Percentiles rank a stretch among this genome's conserved stretches.
Evolutionary conservation across 2,329 filamentous ascomycete genomes (phyloP).

Genomic region (Epichloe aotearoae): DNA sequence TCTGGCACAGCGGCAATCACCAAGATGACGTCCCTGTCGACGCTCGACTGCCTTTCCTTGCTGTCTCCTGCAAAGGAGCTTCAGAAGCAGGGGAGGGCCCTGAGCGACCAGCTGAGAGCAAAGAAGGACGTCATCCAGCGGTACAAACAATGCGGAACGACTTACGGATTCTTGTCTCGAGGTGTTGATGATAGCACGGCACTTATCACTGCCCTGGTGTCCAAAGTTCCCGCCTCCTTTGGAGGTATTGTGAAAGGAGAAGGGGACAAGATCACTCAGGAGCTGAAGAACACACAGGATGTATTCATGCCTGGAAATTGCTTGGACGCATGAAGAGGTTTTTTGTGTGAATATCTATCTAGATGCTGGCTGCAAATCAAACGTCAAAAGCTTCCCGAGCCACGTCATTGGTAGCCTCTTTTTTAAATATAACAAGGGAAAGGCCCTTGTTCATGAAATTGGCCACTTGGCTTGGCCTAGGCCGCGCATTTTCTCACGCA

Average conservation of each 20-base stretch:
- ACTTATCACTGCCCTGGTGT: neutral
- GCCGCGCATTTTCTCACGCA: too few species aligned
- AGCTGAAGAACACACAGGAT: neutral
- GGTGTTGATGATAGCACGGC: neutral
- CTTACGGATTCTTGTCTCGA: neutral
- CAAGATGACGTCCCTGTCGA: constrained; percentile 6
- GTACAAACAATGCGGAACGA: constrained; percentile 5
- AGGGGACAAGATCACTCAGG: neutral
- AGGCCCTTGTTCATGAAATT: too few species aligned
- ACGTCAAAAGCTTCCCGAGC: too few species aligned
- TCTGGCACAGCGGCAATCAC: constrained; percentile 3
- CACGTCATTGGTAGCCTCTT: too few species aligned
- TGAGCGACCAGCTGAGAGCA: constrained; percentile 2
- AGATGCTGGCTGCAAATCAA: too few species aligned
- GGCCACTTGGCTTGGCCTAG: too few species aligned
- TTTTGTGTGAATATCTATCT: neutral
- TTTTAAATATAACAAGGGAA: too few species aligned
- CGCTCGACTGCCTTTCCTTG: constrained; percentile 5
- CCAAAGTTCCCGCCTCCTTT: neutral
- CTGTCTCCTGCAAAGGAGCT: constrained; percentile 5
- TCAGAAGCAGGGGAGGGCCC: constrained; percentile 2
- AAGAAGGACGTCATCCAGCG: constrained; percentile 1
- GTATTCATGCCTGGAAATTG: neutral
- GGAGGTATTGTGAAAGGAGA: neutral
- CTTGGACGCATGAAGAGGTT: neutral